phyloP scores from a whole-genome alignment of 129 eudicot genomes.

The Saposhnikovia divaricata region DNA sequence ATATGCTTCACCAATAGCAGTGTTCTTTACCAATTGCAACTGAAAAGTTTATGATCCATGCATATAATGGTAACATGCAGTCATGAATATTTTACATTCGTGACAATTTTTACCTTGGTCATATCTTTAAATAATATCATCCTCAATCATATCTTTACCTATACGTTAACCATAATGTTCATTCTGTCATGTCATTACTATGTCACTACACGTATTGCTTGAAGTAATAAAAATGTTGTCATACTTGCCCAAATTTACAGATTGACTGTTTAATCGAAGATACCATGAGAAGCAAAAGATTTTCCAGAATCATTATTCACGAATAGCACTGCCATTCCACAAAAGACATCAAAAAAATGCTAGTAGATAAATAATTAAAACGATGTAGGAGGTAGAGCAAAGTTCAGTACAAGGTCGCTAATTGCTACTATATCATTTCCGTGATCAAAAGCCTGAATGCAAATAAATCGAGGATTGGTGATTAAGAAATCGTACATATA shows the following conservation, averaged over 20 bases:
- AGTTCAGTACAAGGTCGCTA: neutral
- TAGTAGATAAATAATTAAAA: neutral
- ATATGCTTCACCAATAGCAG: neutral
- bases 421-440: no score
- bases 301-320: neutral
- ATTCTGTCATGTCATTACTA: neutral
- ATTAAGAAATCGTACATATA: neutral
- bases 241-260: neutral
- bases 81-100: neutral
- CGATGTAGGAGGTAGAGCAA: neutral
- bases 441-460: neutral
- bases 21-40: neutral
- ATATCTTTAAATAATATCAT: neutral
- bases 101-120: neutral
- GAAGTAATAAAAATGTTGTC: neutral
- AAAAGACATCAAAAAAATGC: neutral
- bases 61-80: neutral
- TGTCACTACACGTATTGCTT: neutral
- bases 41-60: neutral
- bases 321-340: neutral
- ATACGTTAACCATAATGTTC: neutral
- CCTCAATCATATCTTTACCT: neutral
- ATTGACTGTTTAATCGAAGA: neutral
- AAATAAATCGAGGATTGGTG: neutral
- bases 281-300: neutral